phyloP scores from a whole-genome alignment of 2,329 filamentous ascomycete genomes.

The Monosporascus sp. region DNA sequence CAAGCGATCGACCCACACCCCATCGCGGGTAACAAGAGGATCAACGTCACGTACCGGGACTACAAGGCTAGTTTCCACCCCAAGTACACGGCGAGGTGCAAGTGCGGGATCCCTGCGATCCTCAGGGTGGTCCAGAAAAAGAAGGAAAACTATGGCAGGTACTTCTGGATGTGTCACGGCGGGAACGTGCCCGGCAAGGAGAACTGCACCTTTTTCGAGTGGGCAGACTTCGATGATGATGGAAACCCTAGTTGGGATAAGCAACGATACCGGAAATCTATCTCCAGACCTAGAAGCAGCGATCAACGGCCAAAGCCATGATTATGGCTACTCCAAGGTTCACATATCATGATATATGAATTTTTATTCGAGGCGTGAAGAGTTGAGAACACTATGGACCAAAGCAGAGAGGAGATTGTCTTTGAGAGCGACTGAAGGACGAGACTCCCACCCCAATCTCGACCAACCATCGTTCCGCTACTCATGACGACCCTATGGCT shows the following conservation, averaged over 20 bases:
- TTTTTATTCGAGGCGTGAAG: too few species aligned
- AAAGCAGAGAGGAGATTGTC: too few species aligned
- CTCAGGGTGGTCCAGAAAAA: slow-evolving; percentile 77
- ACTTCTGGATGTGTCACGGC: slow-evolving; percentile 93
- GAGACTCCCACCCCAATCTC: background rate
- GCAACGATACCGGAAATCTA: slow-evolving; percentile 18
- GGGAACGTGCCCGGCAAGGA: slow-evolving; percentile 64
- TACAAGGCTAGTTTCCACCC: slow-evolving; percentile 78
- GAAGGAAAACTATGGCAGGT: slow-evolving; percentile 69
- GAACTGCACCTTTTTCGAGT: slow-evolving; percentile 74
- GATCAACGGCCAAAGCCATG: background rate
- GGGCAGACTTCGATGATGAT: slow-evolving; percentile 83
- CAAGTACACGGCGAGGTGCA: slow-evolving; percentile 69
- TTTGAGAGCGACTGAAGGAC: too few species aligned
- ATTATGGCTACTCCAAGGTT: background rate
- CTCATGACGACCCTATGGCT: slow-evolving; percentile 3
- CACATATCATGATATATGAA: background rate
- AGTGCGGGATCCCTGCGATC: slow-evolving; percentile 63
- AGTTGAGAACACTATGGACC: too few species aligned
- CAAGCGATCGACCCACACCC: slow-evolving; percentile 80
- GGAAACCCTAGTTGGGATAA: slow-evolving; percentile 67
- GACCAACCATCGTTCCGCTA: background rate
- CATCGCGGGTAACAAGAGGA: slow-evolving; percentile 70
- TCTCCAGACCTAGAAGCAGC: background rate
- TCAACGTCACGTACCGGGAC: slow-evolving; percentile 91